Evolutionary conservation across 1,284 basidiomycete genomes (phyloP), one percentile per base, ranked within the genome.

Genomic region (Cryptococcus neoformans): DNA sequence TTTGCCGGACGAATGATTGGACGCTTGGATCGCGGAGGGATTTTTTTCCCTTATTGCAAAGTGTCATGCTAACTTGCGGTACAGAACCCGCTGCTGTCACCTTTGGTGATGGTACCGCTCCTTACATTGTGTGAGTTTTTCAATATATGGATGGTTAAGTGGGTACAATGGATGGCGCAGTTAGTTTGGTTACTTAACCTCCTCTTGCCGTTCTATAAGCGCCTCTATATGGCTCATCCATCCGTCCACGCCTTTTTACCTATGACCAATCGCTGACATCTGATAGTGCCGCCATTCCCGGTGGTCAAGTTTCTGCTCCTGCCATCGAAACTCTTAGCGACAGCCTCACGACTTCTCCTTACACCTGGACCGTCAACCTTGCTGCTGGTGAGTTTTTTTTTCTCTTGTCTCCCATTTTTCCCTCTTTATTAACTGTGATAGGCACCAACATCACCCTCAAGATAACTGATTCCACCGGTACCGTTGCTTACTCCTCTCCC

Each of bases 81-180:
- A 36, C 60, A 76, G 74, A 73, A 58, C 74, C 74, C 51, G 62
- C 61, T 14, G 54, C 53, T 10, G 46, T 76, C 59, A 51, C 63
- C 14, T 71, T 66, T 62, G 53, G 60, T 36, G 72, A 67, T 21
- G 72, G 72, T 57, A 62, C 53, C 12, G 40, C 60, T 35, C 73
- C 73, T 39, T 76, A 59, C 71, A 71, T 72, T 55, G 56, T 76
- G 74, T 76, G 53, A 71, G 74, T 74, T 14, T 41, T 41, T 39
- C 46, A 36, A 17, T 39, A 6, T 46, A 51, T 3, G 14, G 34
- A 40, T 28, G 16, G 10, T n/a, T 37, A 16, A 8, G 34, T 37
- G 35, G 48, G 11, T 1, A 11, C 9, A 9, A 38, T 17, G 35
- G 21, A 37, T 44, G n/a, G 42, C n/a, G 12, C 42, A 44, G 14